phyloP scores from a whole-genome alignment of 108 stramenopile genomes.

The Pseudonitzschia delicatissima region DNA sequence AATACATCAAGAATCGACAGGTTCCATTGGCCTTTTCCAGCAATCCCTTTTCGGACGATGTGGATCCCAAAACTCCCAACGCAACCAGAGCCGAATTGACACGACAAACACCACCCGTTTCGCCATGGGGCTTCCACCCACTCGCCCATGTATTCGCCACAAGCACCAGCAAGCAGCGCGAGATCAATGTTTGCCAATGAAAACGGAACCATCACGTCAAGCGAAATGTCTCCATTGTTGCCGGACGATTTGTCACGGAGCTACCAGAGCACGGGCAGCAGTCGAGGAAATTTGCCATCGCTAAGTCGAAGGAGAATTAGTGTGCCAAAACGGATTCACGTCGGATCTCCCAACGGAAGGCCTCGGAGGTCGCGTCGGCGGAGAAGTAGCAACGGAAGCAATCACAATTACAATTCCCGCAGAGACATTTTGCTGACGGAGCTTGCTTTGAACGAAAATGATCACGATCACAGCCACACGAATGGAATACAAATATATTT shows the following conservation, averaged over 20 bases:
- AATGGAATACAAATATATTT: constrained; percentile 70
- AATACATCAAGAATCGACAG: constrained; percentile 4
- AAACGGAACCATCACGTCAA: background rate
- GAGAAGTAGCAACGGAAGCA: background rate
- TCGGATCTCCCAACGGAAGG: background rate
- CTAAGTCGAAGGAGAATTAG: background rate
- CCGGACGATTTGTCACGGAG: constrained; percentile 6
- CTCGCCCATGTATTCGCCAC: too few species aligned
- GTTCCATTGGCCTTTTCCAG: background rate
- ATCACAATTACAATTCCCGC: background rate
- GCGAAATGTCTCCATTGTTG: constrained; percentile 13
- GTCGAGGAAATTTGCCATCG: background rate
- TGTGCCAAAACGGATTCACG: background rate
- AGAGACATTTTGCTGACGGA: constrained; percentile 7
- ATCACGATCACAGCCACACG: constrained; percentile 14
- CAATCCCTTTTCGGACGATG: background rate
- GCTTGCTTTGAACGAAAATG: constrained; percentile 16
- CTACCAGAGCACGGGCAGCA: background rate
- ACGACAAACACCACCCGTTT: too few species aligned
- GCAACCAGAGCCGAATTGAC: too few species aligned
- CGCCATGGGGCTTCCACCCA: too few species aligned
- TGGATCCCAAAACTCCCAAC: too few species aligned
- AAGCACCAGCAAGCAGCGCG: too few species aligned
- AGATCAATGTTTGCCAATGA: too few species aligned
- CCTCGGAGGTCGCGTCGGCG: background rate